These are phyloP conservation scores for Ananas comosus DNA, from an alignment of 176 grass and related monocot species.

Conservation along the genomic window DNA sequence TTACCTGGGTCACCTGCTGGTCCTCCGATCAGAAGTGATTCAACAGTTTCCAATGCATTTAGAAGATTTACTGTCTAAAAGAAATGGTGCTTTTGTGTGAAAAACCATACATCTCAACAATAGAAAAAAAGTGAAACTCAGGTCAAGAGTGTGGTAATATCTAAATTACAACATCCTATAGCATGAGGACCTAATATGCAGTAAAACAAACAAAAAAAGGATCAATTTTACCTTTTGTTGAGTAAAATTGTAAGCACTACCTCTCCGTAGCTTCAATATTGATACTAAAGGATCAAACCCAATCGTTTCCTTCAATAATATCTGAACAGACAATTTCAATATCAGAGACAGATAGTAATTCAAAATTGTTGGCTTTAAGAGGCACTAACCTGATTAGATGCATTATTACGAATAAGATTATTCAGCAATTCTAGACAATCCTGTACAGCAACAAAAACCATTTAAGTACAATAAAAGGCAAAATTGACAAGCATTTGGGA, in stretches of 20 bases:
- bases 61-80: constrained; percentile 98
- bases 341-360: constrained; percentile 14
- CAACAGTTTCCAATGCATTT: constrained; percentile 79
- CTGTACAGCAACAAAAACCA: constrained; percentile 33
- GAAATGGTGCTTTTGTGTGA: constrained; percentile 28
- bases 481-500: constrained; percentile 16
- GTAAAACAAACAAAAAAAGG: neutral
- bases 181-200: constrained; percentile 9
- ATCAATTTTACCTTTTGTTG: constrained; percentile 75
- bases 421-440: constrained; percentile 97
- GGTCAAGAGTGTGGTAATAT: neutral
- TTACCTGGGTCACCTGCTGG: constrained; percentile 48
- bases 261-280: constrained; percentile 95
- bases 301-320: constrained; percentile 96
- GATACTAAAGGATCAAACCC: constrained; percentile 95
- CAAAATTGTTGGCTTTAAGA: constrained; percentile 14
- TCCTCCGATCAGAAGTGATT: constrained; percentile 71
- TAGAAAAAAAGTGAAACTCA: neutral
- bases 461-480: constrained; percentile 30
- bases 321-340: constrained; percentile 32
- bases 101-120: constrained; percentile 7
- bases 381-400: constrained; percentile 80
- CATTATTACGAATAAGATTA: constrained; percentile 78
- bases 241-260: constrained; percentile 98
- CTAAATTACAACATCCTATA: neutral